Evolutionary conservation across 345 rosid species (phyloP), one percentile per base, ranked within the genome.

Genomic region (Zanthoxylum bungeanum): DNA sequence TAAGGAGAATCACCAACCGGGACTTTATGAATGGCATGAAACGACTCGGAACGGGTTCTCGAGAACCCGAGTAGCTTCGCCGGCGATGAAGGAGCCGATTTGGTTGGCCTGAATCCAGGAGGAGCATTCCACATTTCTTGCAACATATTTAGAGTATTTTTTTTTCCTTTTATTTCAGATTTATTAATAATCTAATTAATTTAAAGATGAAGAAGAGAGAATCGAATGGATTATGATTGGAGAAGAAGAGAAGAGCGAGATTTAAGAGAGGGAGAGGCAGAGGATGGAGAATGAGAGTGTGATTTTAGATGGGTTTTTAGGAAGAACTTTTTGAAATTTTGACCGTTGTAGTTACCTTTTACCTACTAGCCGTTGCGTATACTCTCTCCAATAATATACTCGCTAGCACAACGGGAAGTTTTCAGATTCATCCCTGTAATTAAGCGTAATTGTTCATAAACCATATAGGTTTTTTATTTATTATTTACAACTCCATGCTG

Each of bases 1-100:
- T 95, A 95, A 60, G 98, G 99, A 76, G 85, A 62, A 74, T 95
- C 99, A 51, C 99, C 99, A 4, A 90, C 75, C 12, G 98, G 99
- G 50, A 95, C 98, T 64, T 95, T 95, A 77, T 90, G 97, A 70
- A 93, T 79, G 12, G 90, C 85, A 24, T 92, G 98, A 74, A 92
- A 95, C 12, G 97, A 92, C 70, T 88, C 99, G 1, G 96, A 92
- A 14, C 95, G 88, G 56, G 91, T 91, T 70, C 98, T 87, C 17
- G 82, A 82, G 22, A 91, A 69, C 12, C 83, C 91, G 0, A 89
- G 83, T 16, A 96, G 98, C 85, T 95, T 95, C 0, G 97, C 97
- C 3, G 98, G 99, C 9, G 97, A 95, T 21, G 93, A 49, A 4
- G 97, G 98, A 24, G 98, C 96, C 21, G 97, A 92, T 75, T 87